These are phyloP conservation scores for Ulota crispa DNA, from an alignment of 225 moss, liverwort and hornwort genomes.

Conservation along the genomic window DNA sequence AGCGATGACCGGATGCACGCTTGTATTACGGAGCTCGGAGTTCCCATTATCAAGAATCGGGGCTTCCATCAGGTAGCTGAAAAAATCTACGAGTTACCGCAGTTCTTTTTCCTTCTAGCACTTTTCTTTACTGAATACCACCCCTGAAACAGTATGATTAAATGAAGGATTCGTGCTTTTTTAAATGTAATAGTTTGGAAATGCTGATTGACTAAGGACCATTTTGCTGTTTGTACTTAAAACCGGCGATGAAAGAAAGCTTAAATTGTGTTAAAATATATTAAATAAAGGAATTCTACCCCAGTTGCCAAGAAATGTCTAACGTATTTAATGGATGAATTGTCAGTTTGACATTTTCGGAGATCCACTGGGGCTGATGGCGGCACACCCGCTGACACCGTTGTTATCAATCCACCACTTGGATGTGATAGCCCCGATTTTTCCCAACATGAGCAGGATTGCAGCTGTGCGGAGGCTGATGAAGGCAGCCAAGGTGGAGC, in stretches of 20 bases:
- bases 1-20: constrained; percentile 67
- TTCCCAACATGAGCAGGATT: constrained; percentile 54
- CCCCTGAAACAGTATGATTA: background rate
- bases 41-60: constrained; percentile 49
- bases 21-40: constrained; percentile 62
- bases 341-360: constrained; percentile 82
- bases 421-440: constrained; percentile 71
- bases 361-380: constrained; percentile 64
- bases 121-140: background rate
- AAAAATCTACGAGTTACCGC: background rate
- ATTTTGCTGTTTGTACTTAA: background rate
- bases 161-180: background rate
- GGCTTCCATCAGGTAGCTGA: constrained; percentile 52
- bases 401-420: constrained; percentile 83
- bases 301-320: background rate
- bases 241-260: background rate
- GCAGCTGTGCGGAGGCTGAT: constrained; percentile 51
- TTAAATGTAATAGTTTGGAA: background rate
- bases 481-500: constrained; percentile 64
- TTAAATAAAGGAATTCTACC: background rate
- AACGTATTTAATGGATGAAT: background rate
- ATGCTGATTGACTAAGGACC: background rate
- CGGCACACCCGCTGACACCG: constrained; percentile 78
- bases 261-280: background rate
- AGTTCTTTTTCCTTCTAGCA: background rate